phyloP scores from a whole-genome alignment of 257 asterid genomes.

The Solanum chmielewskii region DNA sequence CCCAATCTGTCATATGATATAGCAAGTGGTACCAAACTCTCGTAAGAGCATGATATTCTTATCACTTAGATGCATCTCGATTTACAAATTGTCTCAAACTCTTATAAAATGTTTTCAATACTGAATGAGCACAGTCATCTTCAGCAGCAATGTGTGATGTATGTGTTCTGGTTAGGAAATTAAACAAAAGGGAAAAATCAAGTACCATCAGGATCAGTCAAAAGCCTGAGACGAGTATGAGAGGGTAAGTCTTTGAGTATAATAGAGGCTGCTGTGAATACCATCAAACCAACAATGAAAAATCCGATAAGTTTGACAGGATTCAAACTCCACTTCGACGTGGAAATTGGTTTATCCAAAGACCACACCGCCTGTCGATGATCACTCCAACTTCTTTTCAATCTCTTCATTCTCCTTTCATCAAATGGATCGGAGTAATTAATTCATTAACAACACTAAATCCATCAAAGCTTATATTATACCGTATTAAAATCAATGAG shows the following conservation, averaged over 20 bases:
- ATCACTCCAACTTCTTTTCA: background rate
- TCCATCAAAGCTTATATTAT: background rate
- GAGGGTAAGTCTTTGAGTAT: conserved; percentile 34
- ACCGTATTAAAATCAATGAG: background rate
- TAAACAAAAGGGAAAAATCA: background rate
- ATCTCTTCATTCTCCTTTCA: background rate
- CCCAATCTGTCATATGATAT: background rate
- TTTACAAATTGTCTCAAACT: too few relatives aligned
- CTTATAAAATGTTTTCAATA: too few relatives aligned
- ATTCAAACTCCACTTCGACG: conserved; percentile 17
- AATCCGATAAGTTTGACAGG: conserved; percentile 30
- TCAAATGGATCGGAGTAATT: background rate
- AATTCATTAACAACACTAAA: background rate
- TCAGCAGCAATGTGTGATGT: background rate
- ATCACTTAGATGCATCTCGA: too few relatives aligned
- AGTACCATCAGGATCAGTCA: conserved; percentile 44
- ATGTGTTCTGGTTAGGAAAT: background rate
- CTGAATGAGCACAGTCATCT: too few relatives aligned
- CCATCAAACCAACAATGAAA: conserved; percentile 29
- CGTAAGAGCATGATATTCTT: too few relatives aligned
- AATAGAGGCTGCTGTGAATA: conserved; percentile 32
- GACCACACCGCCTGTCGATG: background rate
- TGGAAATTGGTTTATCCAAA: background rate
- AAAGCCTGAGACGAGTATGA: conserved; percentile 24
- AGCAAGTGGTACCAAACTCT: too few relatives aligned